Base-by-base conservation (phyloP, 352 stramenopile genomes). In the Pythium chondricola region DNA sequence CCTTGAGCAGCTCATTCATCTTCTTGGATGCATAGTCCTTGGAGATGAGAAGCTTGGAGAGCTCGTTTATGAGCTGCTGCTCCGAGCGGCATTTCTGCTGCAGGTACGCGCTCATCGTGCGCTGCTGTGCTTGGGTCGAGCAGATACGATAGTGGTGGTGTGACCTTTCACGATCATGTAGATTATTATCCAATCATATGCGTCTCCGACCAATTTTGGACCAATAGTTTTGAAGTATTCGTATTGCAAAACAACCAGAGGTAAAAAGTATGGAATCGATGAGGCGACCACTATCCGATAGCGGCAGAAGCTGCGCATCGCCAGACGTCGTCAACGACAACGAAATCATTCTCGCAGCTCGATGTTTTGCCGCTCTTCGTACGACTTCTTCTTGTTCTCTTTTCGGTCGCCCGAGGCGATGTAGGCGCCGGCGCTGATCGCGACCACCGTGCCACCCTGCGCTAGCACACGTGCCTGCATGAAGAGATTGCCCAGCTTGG, bases 61-160 rank as follows among this genome's bases (percentile, higher is more conserved):
- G 63, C 48, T 91, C 80, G 48, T 91, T 89, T 64, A 89, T 75
- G 43, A 91, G 69, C 61, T 91, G 77, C 65, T 88, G 74, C 71
- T 88, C 74, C 14, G 77, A 91, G 52, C 74, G 77, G 52, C 71
- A 83, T 48, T 85, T 86, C 54, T 63, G 69, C 46, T 68, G 67
- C 46, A 88, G 43, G 57, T 88, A 88, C 21, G 56, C 69, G 56
- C 88, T 88, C 74, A 91, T 89, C 6, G 18, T 30, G 37, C n/a
- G n/a, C n/a, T n/a, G n/a, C n/a, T n/a, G n/a, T n/a, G n/a, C n/a
- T n/a, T n/a, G n/a, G n/a, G n/a, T n/a, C n/a, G n/a, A n/a, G n/a
- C n/a, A n/a, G n/a, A n/a, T n/a, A n/a, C n/a, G 39, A 18, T 24
- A 7, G 17, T 17, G 29, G 20, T 31, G 24, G 16, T 20, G 43